Evolutionary conservation across 306 rosid species (phyloP), one percentile per base, ranked within the genome.

Genomic region (Cyclanthera cordifolia): DNA sequence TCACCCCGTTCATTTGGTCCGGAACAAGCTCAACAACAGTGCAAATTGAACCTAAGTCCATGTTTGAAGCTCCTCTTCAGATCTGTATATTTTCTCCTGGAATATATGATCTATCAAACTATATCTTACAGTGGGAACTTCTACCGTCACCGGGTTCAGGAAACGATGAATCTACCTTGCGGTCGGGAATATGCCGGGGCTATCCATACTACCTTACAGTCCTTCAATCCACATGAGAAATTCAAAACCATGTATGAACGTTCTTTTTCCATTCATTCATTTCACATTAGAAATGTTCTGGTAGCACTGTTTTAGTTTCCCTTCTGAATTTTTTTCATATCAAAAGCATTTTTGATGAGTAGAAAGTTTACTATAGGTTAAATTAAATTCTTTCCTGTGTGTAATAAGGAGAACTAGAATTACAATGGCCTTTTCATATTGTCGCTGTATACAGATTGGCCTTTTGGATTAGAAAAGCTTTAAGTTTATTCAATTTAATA

Each of bases 51-150:
- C 84, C 95, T 2, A 48, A 77, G 79, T 88, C 99, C 59, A 67
- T 79, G 1, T 72, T 77, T 5, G 90, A 85, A 73, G 78, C 88
- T 77, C 95, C 95, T 67, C 97, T 90, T 76, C 95, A 86, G 83
- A 82, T 93, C 70, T 87, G 87, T 74, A 89, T 86, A 6, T 88
- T 93, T 77, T 85, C 94, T 79, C 91, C 95, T 2, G 99, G 99
- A 48, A 87, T 85, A 19, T 86, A 77, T 50, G 88, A 93, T 72
- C 76, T 93, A 71, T 90, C 99, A 52, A 90, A 76, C 80, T 93
- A 93, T 65, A 69, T 53, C 71, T 74, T 93, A 85, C 85, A 77
- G 73, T 93, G 99, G 99, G 85, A 76, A 57, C 88, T 86, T 77
- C 15, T 73, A 11, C 76, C 76, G 4, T 58, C 83, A 0, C 15